Conservation (phyloP, 139 green algal genomes). For the Chlamydomonas eustigma region DNA sequence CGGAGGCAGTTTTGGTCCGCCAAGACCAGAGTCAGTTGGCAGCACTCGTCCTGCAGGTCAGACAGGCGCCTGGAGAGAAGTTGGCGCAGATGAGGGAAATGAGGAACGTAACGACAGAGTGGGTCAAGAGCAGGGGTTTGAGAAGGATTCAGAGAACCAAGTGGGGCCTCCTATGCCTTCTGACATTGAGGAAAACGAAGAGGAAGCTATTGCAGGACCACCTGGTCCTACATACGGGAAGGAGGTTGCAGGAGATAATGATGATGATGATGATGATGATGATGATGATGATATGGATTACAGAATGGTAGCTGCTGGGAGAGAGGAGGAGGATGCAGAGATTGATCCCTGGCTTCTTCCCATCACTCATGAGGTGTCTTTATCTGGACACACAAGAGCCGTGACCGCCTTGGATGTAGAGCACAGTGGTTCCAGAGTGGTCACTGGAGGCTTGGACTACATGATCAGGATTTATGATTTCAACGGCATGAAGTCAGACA, state of each 20-base stretch:
- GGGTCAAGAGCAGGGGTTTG: background rate
- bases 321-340: conserved; percentile 27
- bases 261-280: background rate
- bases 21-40: conserved; percentile 12
- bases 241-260: background rate
- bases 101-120: background rate
- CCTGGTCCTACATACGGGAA: background rate
- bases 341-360: conserved; percentile 58
- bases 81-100: background rate
- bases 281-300: conserved; percentile 23
- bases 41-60: background rate
- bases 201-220: background rate
- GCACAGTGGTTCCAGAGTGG: conserved; percentile 61
- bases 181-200: background rate
- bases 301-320: conserved; percentile 20
- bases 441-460: conserved; percentile 79
- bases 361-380: conserved; percentile 58
- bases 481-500: conserved; percentile 86
- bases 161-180: conserved; percentile 27
- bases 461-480: conserved; percentile 84
- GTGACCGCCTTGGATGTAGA: conserved; percentile 78
- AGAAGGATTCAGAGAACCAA: conserved; percentile 7
- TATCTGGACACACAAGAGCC: conserved; percentile 54
- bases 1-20: conserved; percentile 18
- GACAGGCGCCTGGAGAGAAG: background rate